A percentile compares a stretch with the other conserved stretches of the same genome.
These are phyloP conservation scores for Thelephora aurantiotincta DNA, from an alignment of 768 basidiomycete species.

Conservation along the genomic window DNA sequence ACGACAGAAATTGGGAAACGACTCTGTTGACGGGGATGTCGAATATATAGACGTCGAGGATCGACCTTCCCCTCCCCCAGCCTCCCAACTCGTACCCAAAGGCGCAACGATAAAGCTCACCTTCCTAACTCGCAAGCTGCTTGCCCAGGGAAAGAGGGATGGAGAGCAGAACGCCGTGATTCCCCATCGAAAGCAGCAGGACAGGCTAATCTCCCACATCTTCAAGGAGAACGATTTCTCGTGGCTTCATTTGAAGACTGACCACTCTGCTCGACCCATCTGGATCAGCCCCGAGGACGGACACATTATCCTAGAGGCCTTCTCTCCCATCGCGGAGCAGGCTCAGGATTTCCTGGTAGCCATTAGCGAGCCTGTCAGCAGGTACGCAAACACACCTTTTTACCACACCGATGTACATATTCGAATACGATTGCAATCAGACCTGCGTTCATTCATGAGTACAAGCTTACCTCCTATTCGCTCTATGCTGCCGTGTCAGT, in stretches of 20 bases:
- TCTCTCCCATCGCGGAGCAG: slow-evolving; percentile 94
- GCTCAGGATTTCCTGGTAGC: slow-evolving; percentile 98
- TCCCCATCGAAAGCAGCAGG: slow-evolving; percentile 58
- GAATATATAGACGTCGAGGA: slow-evolving; percentile 45
- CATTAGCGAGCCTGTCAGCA: slow-evolving; percentile 96
- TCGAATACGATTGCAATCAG: slow-evolving; percentile 25
- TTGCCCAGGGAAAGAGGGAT: slow-evolving; percentile 35
- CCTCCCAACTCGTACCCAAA: slow-evolving; percentile 40
- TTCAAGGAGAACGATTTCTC: slow-evolving; percentile 81
- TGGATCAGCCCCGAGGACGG: slow-evolving; percentile 94
- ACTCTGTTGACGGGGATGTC: slow-evolving; percentile 15
- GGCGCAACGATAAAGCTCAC: slow-evolving; percentile 80
- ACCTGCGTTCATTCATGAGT: slow-evolving; percentile 97
- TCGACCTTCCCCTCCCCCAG: slow-evolving; percentile 17
- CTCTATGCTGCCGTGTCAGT: slow-evolving; percentile 98
- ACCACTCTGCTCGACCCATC: slow-evolving; percentile 84
- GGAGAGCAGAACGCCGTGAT: slow-evolving; percentile 31
- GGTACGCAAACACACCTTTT: slow-evolving; percentile 38
- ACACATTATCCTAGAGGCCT: slow-evolving; percentile 93
- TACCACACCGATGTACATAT: slow-evolving; percentile 16
- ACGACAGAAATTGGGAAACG: slow-evolving; percentile 28
- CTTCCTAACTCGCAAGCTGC: slow-evolving; percentile 66
- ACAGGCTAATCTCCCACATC: slow-evolving; percentile 65
- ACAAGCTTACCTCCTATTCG: slow-evolving; percentile 96
- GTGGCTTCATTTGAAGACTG: slow-evolving; percentile 74